Evolutionary conservation across 129 eudicot species (phyloP).

Genomic region (Chrysanthemum makinoi): DNA sequence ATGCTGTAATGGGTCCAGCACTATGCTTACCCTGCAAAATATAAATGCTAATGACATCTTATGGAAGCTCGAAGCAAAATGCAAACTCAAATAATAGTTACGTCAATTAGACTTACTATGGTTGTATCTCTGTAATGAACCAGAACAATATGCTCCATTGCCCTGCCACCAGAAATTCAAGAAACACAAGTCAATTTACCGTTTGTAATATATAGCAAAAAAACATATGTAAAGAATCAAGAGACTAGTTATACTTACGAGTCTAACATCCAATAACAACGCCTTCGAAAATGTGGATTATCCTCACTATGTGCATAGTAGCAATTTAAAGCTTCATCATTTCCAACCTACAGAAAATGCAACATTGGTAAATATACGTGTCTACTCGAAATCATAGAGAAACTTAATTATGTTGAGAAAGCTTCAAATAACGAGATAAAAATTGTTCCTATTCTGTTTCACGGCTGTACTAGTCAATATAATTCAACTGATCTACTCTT

Average conservation of each 20-base stretch:
- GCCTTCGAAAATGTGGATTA: conserved; percentile 83
- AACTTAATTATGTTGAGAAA: too few species aligned
- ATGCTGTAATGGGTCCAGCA: conserved; percentile 39
- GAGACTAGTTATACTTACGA: conserved; percentile 47
- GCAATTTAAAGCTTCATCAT: conserved; percentile 85
- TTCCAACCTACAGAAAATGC: conserved; percentile 70
- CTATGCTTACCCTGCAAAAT: conserved; percentile 38
- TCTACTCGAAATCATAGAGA: not conserved
- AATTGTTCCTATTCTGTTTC: too few species aligned
- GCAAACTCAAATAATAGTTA: not conserved
- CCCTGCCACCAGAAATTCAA: conserved; percentile 45
- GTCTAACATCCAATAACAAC: conserved; percentile 97
- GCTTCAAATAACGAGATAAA: not conserved
- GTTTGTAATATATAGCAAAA: too few species aligned
- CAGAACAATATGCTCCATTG: conserved; percentile 91
- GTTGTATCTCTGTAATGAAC: conserved; percentile 94
- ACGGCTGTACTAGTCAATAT: not conserved
- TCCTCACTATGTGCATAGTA: conserved; percentile 89
- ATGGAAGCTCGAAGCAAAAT: conserved; percentile 14
- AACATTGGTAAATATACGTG: not conserved
- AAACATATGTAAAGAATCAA: too few species aligned
- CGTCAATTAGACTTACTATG: conserved; percentile 46
- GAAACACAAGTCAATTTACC: not conserved
- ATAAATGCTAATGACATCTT: conserved; percentile 21
- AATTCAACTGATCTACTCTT: not conserved